Evolutionary conservation across 2,329 filamentous ascomycete species (phyloP), one percentile per base, ranked within the genome.

Genomic region (Fusarium irregulare): DNA sequence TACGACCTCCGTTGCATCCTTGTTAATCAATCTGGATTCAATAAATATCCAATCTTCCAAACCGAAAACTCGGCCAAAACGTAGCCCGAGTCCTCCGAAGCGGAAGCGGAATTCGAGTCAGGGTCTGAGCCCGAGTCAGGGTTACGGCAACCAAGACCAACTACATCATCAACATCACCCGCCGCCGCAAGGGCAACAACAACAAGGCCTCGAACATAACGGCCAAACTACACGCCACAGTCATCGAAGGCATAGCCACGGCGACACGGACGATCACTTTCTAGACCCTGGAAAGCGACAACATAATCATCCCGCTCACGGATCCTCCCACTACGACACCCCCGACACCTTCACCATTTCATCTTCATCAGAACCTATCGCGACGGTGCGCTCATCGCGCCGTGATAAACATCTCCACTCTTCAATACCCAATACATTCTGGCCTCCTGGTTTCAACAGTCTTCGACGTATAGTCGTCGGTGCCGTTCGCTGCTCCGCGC

Each of bases 21-120:
- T 79, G 75, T 76, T 75, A 70, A 79, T 84, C 85, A 88, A 80
- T 78, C 85, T 89, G 87, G 87, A 89, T 86, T 79, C 85, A 77
- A 81, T 85, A 86, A 79, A 82, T 59, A 73, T 75, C 69, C 45
- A 81, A 72, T 51, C 60, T 56, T 49, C 63, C 54, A 61, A 59
- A 47, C 47, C 72, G 50, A 71, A 63, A 50, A 47, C 70, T 65
- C 66, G 72, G 72, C 55, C 62, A 68, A 74, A 53, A 60, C 69
- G 62, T 70, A 72, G 56, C 58, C 69, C 70, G 57, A 72, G 66
- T 54, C 62, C 56, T 50, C 66, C 44, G 66, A 66, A 54, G 21
- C 47, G 56, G 62, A 62, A 46, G 57, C 53, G 55, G 57, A 61
- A 30, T 54, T 67, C 45, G 58, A 68, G 63, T 51, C 68, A 47